Evolutionary conservation across 352 stramenopile genomes (phyloP), one percentile per base, ranked within the genome.

Genomic region (Pythium pyrilobum): DNA sequence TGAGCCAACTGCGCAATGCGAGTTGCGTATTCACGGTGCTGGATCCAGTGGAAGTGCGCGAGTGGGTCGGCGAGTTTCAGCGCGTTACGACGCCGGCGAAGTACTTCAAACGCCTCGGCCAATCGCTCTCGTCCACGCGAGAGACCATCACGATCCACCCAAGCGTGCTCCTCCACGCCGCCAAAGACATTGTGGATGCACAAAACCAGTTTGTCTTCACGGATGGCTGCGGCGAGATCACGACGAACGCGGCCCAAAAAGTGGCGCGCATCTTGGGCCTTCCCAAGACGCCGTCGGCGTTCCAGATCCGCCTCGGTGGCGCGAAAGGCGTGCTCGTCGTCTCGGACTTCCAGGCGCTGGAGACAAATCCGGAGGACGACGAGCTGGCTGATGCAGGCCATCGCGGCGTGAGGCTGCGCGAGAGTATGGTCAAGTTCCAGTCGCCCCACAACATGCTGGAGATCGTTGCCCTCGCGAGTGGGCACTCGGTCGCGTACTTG

Each of bases 261-360:
- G 67, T 92, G 44, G 67, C 74, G 0, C 61, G 42, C 0, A 52
- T 63, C 10, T 59, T 92, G 2, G 47, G 71, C 21, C 57, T 89
- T 2, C 42, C 37, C 0, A 64, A 49, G 24, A 65, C 72, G 0
- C 81, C 78, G 24, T 86, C 78, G 8, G 77, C 77, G 34, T 89
- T 92, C 31, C 81, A 92, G 51, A 87, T 92, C 36, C 81, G 81
- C 16, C 49, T 89, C 2, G 77, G 67, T 46, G 81, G 81, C 23
- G 81, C 80, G 13, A 92, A 92, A 63, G 81, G 81, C 34, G 77
- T 89, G 20, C 59, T 92, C 2, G 81, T 92, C 1, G 64, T 87
- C 7, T 89, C 78, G 3, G 59, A 83, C n/a, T 44, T 67, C 13
- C 27, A 7, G 11, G 3, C 3, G 15, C 28, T 29, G 13, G 11